These are phyloP conservation scores for Elsinoe ampelina DNA, from an alignment of 2,329 filamentous ascomycete genomes.

Conservation along the genomic window DNA sequence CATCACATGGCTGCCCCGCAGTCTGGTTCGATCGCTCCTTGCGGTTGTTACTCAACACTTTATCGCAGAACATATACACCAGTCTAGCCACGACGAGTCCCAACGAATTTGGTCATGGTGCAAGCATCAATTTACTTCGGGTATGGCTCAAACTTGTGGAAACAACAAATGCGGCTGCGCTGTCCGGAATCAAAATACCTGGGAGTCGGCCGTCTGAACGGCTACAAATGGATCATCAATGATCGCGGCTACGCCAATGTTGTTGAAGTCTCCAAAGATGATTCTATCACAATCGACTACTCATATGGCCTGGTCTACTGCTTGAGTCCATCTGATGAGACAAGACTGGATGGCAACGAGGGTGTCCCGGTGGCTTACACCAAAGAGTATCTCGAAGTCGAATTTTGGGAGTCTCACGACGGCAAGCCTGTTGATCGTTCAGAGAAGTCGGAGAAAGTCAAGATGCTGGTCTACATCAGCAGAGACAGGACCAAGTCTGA, in stretches of 20 bases:
- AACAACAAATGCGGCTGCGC: conserved; percentile 53
- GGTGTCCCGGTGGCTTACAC: conserved; percentile 54
- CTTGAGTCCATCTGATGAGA: conserved; percentile 43
- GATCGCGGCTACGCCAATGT: conserved; percentile 60
- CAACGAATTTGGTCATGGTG: not conserved
- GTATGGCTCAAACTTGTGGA: conserved; percentile 62
- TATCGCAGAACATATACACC: not conserved
- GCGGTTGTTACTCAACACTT: not conserved
- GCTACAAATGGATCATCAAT: conserved; percentile 59
- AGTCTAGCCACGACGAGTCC: too few relatives aligned
- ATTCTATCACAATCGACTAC: conserved; percentile 25
- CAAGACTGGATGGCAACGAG: conserved; percentile 47
- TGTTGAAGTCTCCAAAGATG: conserved; percentile 28
- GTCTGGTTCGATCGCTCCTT: too few relatives aligned
- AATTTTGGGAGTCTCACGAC: conserved; percentile 32
- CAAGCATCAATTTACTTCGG: conserved; percentile 52
- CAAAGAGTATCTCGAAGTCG: conserved; percentile 41
- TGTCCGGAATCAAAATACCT: conserved; percentile 49
- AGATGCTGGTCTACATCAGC: conserved; percentile 54
- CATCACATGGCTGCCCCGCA: not conserved
- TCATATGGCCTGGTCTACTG: conserved; percentile 52
- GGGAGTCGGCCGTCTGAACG: conserved; percentile 48
- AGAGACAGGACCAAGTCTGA: conserved; percentile 31
- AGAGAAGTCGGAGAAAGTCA: conserved; percentile 19
- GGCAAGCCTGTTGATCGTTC: conserved; percentile 20